Evolutionary conservation across 169 alveolate genomes (phyloP).

Genomic region (Cardiosporidium cionae): DNA sequence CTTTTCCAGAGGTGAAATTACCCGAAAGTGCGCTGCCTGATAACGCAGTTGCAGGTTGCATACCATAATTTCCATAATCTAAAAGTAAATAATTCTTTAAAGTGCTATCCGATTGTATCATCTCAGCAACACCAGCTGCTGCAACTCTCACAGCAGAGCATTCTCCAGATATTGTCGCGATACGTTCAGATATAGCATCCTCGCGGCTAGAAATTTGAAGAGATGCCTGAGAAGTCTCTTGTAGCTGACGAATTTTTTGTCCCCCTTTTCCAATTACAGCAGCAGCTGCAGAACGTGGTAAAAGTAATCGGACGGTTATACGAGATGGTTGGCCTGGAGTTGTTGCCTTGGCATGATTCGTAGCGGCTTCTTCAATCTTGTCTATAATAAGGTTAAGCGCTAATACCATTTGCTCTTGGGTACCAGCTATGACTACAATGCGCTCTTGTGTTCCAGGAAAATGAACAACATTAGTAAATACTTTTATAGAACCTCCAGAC

Average conservation of each 20-base stretch:
- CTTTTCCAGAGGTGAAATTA: too few relatives aligned
- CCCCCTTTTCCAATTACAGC: neutral
- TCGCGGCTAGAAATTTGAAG: neutral
- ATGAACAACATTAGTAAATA: constrained; percentile 9
- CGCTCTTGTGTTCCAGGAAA: constrained; percentile 28
- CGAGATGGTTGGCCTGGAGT: too few relatives aligned
- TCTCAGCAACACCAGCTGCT: neutral
- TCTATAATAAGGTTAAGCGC: constrained; percentile 5
- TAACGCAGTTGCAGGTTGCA: neutral
- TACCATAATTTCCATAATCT: neutral
- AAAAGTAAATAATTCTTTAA: neutral
- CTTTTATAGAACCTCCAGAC: constrained; percentile 17
- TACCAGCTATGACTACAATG: constrained; percentile 12
- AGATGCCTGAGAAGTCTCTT: neutral
- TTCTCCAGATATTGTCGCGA: neutral
- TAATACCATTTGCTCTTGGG: constrained; percentile 17
- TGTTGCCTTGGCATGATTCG: too few relatives aligned
- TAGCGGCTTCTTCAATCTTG: constrained; percentile 15
- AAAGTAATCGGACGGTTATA: neutral
- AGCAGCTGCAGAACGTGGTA: neutral
- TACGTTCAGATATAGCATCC: neutral
- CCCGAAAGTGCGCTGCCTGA: too few relatives aligned
- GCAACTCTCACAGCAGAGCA: neutral
- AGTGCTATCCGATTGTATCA: neutral
- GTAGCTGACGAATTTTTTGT: neutral